Conservation (phyloP, 371 early-diverging fungal genomes). For the Zychaea mexicana region DNA sequence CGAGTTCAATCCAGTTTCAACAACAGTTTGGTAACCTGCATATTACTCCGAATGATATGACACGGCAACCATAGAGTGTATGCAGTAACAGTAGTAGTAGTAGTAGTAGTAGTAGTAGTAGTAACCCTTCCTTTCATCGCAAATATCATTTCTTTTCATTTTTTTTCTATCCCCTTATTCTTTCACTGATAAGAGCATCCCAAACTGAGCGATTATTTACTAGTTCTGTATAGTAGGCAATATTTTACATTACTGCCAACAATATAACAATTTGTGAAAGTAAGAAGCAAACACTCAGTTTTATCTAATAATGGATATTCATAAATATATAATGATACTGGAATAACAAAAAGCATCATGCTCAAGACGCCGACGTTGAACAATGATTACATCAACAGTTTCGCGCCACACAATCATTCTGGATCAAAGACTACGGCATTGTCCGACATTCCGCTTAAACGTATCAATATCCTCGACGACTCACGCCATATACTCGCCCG, state of each 20-base stretch:
- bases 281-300: no score
- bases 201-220: no score
- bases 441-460: background rate
- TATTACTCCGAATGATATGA: slow-evolving; percentile 5
- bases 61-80: background rate
- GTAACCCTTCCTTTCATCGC: no score
- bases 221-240: background rate
- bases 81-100: no score
- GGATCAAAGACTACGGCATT: slow-evolving; percentile 6
- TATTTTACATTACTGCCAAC: background rate
- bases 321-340: no score
- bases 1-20: slow-evolving; percentile 10
- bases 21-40: slow-evolving; percentile 29
- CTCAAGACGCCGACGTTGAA: background rate
- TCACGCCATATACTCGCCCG: background rate
- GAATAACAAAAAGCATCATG: no score
- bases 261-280: background rate
- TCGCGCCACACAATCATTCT: background rate
- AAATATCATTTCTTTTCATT: no score
- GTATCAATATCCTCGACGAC: background rate
- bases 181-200: no score
- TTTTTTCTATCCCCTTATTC: no score
- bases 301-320: no score
- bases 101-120: no score
- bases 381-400: background rate